Conservation (phyloP, 2,329 filamentous ascomycete species). For the Epichloe coenophiala region DNA sequence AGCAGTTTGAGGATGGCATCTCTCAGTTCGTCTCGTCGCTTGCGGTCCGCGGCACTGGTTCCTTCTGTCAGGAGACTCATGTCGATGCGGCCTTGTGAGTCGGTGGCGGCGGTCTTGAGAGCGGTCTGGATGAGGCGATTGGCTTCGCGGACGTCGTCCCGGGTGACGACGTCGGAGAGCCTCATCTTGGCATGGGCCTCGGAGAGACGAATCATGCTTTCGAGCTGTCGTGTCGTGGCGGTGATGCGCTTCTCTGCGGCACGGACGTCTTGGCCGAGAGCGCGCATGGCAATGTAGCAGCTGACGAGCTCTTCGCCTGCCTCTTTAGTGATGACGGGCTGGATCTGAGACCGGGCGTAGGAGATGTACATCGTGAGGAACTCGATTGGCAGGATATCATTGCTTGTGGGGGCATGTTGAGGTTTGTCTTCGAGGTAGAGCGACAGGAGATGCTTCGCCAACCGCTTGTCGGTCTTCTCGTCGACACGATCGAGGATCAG, state of each 20-base stretch:
- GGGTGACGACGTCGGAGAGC: conserved; percentile 60
- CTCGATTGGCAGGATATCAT: conserved; percentile 81
- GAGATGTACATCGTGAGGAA: conserved; percentile 96
- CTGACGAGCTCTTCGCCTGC: conserved; percentile 76
- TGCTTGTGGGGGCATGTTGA: conserved; percentile 58
- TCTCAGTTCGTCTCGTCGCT: conserved; percentile 74
- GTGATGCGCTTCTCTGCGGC: conserved; percentile 91
- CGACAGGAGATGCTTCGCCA: conserved; percentile 84
- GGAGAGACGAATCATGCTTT: conserved; percentile 93
- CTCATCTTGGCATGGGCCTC: conserved; percentile 99
- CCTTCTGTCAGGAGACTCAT: conserved; percentile 93
- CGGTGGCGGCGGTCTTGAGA: conserved; percentile 94
- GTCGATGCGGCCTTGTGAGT: conserved; percentile 83
- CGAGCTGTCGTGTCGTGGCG: conserved; percentile 88
- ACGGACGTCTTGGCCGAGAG: conserved; percentile 77
- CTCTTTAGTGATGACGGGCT: conserved; percentile 66
- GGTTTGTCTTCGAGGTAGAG: conserved; percentile 96
- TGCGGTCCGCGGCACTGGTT: conserved; percentile 76
- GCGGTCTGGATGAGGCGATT: conserved; percentile 87
- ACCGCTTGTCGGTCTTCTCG: conserved; percentile 72
- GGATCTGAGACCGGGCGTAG: conserved; percentile 76
- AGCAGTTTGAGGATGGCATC: conserved; percentile 59
- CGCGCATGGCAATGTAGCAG: conserved; percentile 88
- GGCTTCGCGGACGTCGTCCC: conserved; percentile 75
- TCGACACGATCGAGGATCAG: conserved; percentile 90